phyloP scores from a whole-genome alignment of 176 grass and related monocot species.

The Oryza australiensis region DNA sequence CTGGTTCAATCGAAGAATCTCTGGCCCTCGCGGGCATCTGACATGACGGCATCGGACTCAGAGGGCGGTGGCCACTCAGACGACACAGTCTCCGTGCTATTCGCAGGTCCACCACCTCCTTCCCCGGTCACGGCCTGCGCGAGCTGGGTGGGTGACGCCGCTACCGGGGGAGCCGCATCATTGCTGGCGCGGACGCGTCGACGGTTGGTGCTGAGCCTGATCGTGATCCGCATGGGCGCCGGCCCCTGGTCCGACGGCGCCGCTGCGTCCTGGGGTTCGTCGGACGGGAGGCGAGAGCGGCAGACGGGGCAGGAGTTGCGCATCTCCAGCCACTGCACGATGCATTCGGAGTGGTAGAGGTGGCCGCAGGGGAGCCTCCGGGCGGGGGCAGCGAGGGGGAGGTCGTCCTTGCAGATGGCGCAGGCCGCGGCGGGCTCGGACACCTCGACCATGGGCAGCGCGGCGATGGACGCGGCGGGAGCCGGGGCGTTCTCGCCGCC shows the following conservation, averaged over 20 bases:
- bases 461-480: constrained; percentile 50
- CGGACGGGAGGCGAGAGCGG: constrained; percentile 55
- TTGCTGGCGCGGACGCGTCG: not conserved
- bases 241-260: constrained; percentile 4
- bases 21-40: constrained; percentile 50
- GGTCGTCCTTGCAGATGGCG: constrained; percentile 88
- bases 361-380: constrained; percentile 75
- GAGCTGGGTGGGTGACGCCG: constrained; percentile 64
- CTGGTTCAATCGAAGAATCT: constrained; percentile 54
- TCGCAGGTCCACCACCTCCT: constrained; percentile 48
- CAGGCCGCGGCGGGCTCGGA: constrained; percentile 50
- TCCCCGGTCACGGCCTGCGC: constrained; percentile 59
- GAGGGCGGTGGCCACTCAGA: constrained; percentile 60
- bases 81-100: constrained; percentile 66
- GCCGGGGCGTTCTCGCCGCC: constrained; percentile 43
- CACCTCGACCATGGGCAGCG: constrained; percentile 65
- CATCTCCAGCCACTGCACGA: constrained; percentile 72
- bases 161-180: constrained; percentile 4
- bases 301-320: constrained; percentile 96
- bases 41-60: constrained; percentile 55
- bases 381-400: constrained; percentile 43
- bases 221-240: constrained; percentile 36
- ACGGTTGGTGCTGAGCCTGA: constrained; percentile 34
- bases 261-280: not conserved
- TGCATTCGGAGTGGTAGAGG: constrained; percentile 80